Evolutionary conservation across 164 flowering plant genomes (phyloP).

Genomic region (Kingdonia uniflora): DNA sequence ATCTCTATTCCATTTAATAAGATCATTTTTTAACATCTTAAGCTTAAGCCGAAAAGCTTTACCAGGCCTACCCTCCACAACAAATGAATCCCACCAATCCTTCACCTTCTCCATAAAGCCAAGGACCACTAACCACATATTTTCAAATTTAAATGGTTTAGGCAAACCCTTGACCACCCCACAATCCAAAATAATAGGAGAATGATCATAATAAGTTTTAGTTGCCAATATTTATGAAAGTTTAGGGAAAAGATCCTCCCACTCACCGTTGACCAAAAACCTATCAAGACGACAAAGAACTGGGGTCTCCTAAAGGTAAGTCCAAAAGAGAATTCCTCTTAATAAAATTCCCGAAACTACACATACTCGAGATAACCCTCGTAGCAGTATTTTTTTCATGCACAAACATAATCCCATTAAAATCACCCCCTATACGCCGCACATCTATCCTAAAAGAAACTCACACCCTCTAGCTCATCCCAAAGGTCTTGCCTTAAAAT

Average conservation of each 20-base stretch:
- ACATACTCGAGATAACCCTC: not conserved
- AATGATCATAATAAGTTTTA: not conserved
- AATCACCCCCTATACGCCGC: not conserved
- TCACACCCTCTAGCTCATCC: too few relatives aligned
- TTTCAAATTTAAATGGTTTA: not conserved
- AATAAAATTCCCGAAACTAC: not conserved
- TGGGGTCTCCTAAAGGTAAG: not conserved
- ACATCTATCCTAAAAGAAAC: too few relatives aligned
- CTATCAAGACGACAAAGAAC: not conserved
- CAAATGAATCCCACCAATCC: not conserved
- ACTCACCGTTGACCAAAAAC: not conserved
- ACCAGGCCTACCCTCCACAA: too few relatives aligned
- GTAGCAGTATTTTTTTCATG: not conserved
- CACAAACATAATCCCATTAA: not conserved
- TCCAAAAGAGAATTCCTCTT: not conserved
- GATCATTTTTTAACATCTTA: not conserved
- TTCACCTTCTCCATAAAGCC: not conserved
- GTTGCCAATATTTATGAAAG: not conserved
- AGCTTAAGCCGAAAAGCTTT: not conserved
- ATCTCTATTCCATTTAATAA: not conserved
- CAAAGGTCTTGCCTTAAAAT: not conserved
- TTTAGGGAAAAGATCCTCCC: not conserved
- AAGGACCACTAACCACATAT: not conserved
- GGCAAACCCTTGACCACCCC: not conserved
- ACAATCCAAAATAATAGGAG: not conserved